phyloP scores from a whole-genome alignment of 2,329 filamentous ascomycete species.

The Nemania diffusa region DNA sequence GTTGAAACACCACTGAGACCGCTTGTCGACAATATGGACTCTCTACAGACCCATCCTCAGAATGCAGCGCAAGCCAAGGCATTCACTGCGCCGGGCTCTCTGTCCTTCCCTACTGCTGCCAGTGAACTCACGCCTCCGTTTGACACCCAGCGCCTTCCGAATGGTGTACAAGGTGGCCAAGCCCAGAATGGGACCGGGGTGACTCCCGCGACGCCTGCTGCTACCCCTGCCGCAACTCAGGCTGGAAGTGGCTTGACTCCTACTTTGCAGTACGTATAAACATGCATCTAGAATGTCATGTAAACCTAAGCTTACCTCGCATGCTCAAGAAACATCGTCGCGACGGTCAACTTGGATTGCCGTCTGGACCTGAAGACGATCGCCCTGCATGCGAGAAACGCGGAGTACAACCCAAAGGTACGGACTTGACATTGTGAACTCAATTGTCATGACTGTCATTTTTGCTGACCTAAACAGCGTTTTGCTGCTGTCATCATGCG shows the following conservation, averaged over 20 bases:
- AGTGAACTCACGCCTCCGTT: conserved; percentile 86
- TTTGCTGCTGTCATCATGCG: conserved; percentile 99
- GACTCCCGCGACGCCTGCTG: conserved; percentile 89
- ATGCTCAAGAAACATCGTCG: conserved; percentile 90
- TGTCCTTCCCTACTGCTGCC: conserved; percentile 89
- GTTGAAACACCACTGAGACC: conserved; percentile 28
- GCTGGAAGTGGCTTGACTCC: conserved; percentile 90
- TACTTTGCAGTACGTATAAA: conserved; percentile 93
- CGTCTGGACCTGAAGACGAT: conserved; percentile 99
- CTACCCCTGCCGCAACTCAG: conserved; percentile 84
- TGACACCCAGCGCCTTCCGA: conserved; percentile 58
- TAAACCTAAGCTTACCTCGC: conserved; percentile 64
- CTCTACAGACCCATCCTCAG: conserved; percentile 74
- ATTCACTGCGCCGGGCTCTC: conserved; percentile 90
- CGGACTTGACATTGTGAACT: conserved; percentile 44
- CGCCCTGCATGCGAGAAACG: conserved; percentile 95
- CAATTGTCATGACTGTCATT: conserved; percentile 26
- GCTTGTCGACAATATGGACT: conserved; percentile 45
- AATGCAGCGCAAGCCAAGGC: conserved; percentile 94
- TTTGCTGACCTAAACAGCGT: conserved; percentile 68
- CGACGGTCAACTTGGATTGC: conserved; percentile 97
- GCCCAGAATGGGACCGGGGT: conserved; percentile 78
- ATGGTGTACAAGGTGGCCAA: conserved; percentile 66
- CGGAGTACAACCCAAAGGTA: conserved; percentile 99
- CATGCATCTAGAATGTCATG: conserved; percentile 51